Conservation (phyloP, 2,329 filamentous ascomycete genomes). For the Trichoderma breve region DNA sequence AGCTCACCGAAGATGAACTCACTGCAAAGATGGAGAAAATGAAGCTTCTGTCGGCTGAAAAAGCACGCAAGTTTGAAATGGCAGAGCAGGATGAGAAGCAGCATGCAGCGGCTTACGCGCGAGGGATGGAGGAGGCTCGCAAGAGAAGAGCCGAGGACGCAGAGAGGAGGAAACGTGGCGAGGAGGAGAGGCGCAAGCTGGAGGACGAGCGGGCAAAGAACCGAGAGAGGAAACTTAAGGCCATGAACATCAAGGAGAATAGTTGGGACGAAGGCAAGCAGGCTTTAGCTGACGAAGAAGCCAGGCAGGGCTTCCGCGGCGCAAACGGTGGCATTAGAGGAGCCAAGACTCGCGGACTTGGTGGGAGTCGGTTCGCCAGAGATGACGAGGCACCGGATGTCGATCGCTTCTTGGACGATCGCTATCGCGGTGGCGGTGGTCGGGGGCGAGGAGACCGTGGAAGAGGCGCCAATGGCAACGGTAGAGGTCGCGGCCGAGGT, state of each 20-base stretch:
- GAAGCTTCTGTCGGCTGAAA: constrained; percentile 57
- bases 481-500: constrained; percentile 37
- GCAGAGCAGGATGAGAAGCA: constrained; percentile 56
- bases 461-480: constrained; percentile 33
- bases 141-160: constrained; percentile 52
- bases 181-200: constrained; percentile 51
- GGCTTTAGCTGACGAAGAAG: constrained; percentile 41
- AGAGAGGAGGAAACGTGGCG: constrained; percentile 49
- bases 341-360: constrained; percentile 34
- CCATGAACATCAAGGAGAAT: constrained; percentile 52
- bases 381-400: constrained; percentile 37
- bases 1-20: constrained; percentile 59
- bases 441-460: constrained; percentile 33
- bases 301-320: constrained; percentile 41
- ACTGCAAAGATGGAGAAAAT: constrained; percentile 60
- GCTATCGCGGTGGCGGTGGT: constrained; percentile 32
- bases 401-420: constrained; percentile 39
- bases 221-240: constrained; percentile 59
- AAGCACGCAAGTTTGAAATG: constrained; percentile 57
- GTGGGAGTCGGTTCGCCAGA: constrained; percentile 43
- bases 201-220: constrained; percentile 62
- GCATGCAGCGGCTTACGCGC: constrained; percentile 54
- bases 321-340: constrained; percentile 43
- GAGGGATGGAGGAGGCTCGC: constrained; percentile 55
- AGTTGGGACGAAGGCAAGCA: constrained; percentile 61